A percentile compares a stretch with the other conserved stretches of the same genome.
phyloP scores from a whole-genome alignment of 2,329 filamentous ascomycete genomes.

The Arachnomyces sp. region DNA sequence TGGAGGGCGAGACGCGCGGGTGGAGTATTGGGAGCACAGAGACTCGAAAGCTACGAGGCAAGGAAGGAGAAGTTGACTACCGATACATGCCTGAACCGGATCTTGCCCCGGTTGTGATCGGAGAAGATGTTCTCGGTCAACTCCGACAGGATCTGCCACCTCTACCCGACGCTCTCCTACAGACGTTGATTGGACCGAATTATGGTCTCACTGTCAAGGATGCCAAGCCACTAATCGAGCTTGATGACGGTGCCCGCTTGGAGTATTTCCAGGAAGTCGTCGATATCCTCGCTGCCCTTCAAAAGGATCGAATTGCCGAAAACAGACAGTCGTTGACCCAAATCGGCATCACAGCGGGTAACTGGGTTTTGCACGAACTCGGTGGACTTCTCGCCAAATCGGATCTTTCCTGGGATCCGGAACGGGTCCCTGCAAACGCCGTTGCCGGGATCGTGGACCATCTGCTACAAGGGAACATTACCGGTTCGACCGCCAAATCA shows the following conservation, averaged over 20 bases:
- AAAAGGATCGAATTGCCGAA: constrained; percentile 16
- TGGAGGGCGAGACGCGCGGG: constrained; percentile 82
- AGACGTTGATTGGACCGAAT: constrained; percentile 48
- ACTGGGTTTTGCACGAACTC: constrained; percentile 68
- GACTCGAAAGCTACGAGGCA: constrained; percentile 68
- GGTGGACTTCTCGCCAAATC: constrained; percentile 54
- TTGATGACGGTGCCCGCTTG: constrained; percentile 70
- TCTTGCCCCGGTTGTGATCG: constrained; percentile 69
- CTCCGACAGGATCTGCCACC: constrained; percentile 57
- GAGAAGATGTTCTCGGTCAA: constrained; percentile 56
- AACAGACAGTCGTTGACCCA: constrained; percentile 20
- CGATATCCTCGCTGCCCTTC: constrained; percentile 25
- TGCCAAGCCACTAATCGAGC: constrained; percentile 65
- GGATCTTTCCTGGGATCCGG: constrained; percentile 35
- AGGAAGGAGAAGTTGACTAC: constrained; percentile 96
- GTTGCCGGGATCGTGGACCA: constrained; percentile 37
- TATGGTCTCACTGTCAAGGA: constrained; percentile 73
- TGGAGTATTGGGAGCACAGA: constrained; percentile 81
- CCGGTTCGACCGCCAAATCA: constrained; percentile 51
- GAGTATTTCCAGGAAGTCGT: constrained; percentile 61
- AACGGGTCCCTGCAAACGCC: constrained; percentile 35
- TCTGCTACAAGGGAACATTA: constrained; percentile 38
- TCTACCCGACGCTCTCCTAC: constrained; percentile 62
- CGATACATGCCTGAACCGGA: constrained; percentile 98
- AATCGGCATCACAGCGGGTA: constrained; percentile 46